Percentiles rank a stretch among this genome's conserved stretches.
phyloP scores from a whole-genome alignment of 495 filamentous ascomycete species.

The Achaetomiella virescens region DNA sequence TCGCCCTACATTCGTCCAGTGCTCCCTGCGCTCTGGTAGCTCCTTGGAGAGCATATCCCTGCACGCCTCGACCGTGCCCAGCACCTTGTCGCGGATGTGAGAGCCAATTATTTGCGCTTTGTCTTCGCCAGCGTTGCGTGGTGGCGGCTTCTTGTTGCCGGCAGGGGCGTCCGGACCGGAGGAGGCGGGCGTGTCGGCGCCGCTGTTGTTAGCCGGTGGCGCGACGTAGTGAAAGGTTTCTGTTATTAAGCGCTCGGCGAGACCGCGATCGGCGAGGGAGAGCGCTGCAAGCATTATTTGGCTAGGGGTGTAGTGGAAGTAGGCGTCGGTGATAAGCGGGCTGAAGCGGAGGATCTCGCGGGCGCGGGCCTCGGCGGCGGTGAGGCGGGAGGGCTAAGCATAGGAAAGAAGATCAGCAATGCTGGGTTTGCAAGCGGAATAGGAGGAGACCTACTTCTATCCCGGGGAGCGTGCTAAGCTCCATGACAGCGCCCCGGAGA shows the following conservation, averaged over 20 bases:
- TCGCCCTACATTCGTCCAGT: slow-evolving; percentile 35
- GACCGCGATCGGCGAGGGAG: slow-evolving; percentile 62
- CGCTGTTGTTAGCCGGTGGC: slow-evolving; percentile 13
- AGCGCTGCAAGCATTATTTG: slow-evolving; percentile 87
- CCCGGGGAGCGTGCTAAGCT: slow-evolving; percentile 52
- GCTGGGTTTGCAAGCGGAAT: slow-evolving; percentile 11
- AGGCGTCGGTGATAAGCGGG: slow-evolving; percentile 81
- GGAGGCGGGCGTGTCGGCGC: slow-evolving; percentile 16
- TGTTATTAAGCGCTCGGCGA: slow-evolving; percentile 66
- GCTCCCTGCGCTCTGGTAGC: slow-evolving; percentile 36
- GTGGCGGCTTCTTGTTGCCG: background rate
- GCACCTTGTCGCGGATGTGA: slow-evolving; percentile 38
- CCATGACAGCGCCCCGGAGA: slow-evolving; percentile 78
- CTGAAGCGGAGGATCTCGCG: slow-evolving; percentile 68
- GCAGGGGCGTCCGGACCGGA: background rate
- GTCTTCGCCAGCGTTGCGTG: slow-evolving; percentile 3
- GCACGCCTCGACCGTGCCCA: slow-evolving; percentile 45
- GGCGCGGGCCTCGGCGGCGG: slow-evolving; percentile 61
- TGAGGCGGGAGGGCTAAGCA: slow-evolving; percentile 46
- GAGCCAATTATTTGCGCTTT: slow-evolving; percentile 29
- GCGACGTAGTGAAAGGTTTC: slow-evolving; percentile 53
- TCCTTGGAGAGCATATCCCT: slow-evolving; percentile 46
- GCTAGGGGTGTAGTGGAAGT: slow-evolving; percentile 91
- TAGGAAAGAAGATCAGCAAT: slow-evolving; percentile 23
- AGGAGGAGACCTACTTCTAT: slow-evolving; percentile 26